phyloP scores from a whole-genome alignment of 805 yeast genomes.

The Candida broadrunensis region DNA sequence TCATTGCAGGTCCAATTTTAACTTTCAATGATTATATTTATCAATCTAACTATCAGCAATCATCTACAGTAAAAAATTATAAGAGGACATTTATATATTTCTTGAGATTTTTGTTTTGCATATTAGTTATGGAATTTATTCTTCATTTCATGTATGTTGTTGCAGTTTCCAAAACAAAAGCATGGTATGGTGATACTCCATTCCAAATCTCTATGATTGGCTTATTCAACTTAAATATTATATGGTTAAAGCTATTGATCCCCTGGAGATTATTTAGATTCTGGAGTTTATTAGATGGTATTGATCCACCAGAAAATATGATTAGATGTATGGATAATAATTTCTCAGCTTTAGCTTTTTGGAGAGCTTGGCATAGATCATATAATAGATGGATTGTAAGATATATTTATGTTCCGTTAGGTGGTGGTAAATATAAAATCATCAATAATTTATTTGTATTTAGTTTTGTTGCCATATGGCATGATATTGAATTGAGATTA shows the following conservation, averaged over 20 bases:
- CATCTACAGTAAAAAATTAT: conserved; percentile 54
- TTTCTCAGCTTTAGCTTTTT: conserved; percentile 88
- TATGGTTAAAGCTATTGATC: conserved; percentile 88
- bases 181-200: conserved; percentile 88
- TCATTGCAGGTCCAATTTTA: conserved; percentile 92
- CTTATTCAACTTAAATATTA: conserved; percentile 79
- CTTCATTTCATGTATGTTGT: conserved; percentile 89
- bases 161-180: conserved; percentile 84
- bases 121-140: conserved; percentile 84
- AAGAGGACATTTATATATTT: conserved; percentile 61
- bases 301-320: conserved; percentile 98
- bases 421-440: conserved; percentile 73
- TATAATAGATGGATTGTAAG: conserved; percentile 87
- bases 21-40: conserved; percentile 88
- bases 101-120: conserved; percentile 64
- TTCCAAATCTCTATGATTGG: conserved; percentile 96
- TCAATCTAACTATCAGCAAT: conserved; percentile 56
- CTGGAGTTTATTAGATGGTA: conserved; percentile 90
- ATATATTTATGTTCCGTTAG: conserved; percentile 88
- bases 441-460: conserved; percentile 81
- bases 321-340: conserved; percentile 93
- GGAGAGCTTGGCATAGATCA: conserved; percentile 99
- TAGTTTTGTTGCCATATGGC: conserved; percentile 97
- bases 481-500: conserved; percentile 85
- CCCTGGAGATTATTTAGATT: conserved; percentile 96